These are phyloP conservation scores for Xanthoparmelia taractica DNA, from an alignment of 495 filamentous ascomycete species.

Conservation along the genomic window DNA sequence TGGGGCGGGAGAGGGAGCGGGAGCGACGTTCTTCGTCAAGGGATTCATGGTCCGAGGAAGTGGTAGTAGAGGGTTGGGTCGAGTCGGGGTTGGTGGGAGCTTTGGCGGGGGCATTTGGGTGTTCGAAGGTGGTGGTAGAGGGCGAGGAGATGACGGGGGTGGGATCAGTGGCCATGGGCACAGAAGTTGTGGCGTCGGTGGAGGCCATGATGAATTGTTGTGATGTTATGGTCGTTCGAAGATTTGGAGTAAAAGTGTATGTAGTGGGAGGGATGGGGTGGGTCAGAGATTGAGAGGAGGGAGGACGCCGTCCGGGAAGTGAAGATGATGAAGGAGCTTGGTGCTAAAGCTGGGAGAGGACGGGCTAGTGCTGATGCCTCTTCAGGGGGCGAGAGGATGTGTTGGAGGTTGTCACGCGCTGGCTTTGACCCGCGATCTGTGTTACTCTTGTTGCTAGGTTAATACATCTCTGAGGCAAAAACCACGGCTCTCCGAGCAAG, in stretches of 20 bases:
- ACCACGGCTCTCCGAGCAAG: too few relatives aligned
- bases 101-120: neutral
- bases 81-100: constrained; percentile 10
- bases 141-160: neutral
- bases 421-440: neutral
- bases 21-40: neutral
- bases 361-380: constrained; percentile 3
- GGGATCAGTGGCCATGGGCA: neutral
- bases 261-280: neutral
- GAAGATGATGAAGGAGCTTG: neutral
- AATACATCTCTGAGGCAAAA: neutral
- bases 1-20: constrained; percentile 34
- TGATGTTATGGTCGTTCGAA: neutral
- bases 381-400: neutral
- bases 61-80: constrained; percentile 9
- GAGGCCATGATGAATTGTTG: neutral
- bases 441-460: neutral
- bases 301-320: neutral
- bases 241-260: neutral
- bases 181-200: neutral
- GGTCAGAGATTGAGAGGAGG: neutral
- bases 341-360: neutral
- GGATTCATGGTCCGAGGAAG: constrained; percentile 12
- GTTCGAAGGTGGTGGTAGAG: neutral
- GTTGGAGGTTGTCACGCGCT: neutral